Evolutionary conservation across 495 filamentous ascomycete species (phyloP).

Genomic region (Lindgomyces ingoldianus): DNA sequence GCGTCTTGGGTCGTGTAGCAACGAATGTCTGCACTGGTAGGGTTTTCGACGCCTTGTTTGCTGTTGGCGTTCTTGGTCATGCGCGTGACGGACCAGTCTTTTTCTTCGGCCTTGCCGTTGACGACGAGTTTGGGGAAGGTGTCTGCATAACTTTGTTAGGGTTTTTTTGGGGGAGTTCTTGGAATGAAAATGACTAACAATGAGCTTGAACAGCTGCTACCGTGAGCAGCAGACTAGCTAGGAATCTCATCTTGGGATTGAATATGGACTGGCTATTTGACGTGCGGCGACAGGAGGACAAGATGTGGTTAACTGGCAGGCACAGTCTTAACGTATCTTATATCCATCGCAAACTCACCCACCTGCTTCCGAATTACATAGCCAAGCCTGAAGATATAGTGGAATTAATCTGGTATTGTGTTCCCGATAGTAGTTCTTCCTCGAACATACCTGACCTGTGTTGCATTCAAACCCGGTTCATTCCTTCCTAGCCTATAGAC

Average conservation of each 20-base stretch:
- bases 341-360: no score
- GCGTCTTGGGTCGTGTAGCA: constrained; percentile 29
- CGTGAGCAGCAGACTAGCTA: constrained; percentile 16
- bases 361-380: no score
- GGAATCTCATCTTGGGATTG: constrained; percentile 21
- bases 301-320: no score
- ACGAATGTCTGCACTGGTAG: constrained; percentile 31
- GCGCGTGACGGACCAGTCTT: constrained; percentile 34
- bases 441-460: no score
- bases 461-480: no score
- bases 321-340: no score
- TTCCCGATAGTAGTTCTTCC: no score
- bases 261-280: not conserved
- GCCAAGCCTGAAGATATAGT: not conserved
- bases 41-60: constrained; percentile 36
- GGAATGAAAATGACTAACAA: constrained; percentile 8
- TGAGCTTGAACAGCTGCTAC: constrained; percentile 26
- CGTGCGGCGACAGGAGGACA: no score
- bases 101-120: constrained; percentile 27
- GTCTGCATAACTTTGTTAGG: constrained; percentile 13
- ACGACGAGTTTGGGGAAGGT: constrained; percentile 33
- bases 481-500: not conserved
- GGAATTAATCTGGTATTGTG: not conserved
- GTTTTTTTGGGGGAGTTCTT: not conserved
- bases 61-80: constrained; percentile 30